Evolutionary conservation across 768 basidiomycete genomes (phyloP).

Genomic region (Collybia mongolica): DNA sequence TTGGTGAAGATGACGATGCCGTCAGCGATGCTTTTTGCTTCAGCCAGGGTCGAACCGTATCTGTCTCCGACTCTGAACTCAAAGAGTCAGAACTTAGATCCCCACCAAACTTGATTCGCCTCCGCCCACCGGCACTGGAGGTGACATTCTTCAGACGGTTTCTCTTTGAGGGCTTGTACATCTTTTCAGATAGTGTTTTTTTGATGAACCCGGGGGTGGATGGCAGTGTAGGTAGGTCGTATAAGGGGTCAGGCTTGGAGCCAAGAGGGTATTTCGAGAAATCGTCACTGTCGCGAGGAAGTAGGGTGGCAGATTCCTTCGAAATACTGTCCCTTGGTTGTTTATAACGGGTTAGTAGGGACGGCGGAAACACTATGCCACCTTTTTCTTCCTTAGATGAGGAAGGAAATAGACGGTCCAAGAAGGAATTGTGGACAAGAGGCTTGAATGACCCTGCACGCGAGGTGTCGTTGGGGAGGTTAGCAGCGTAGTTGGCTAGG

Average conservation of each 20-base stretch:
- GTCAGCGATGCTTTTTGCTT: constrained; percentile 16
- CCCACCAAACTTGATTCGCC: constrained; percentile 33
- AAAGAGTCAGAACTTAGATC: constrained; percentile 29
- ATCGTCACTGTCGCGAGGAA: constrained; percentile 6
- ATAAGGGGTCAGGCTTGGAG: neutral
- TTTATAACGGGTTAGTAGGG: constrained; percentile 7
- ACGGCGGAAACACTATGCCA: constrained; percentile 24
- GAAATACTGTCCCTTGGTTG: constrained; percentile 10
- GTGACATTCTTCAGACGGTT: constrained; percentile 1
- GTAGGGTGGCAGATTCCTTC: constrained; percentile 8
- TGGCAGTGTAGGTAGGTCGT: constrained; percentile 4
- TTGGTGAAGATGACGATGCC: constrained; percentile 12
- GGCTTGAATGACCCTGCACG: constrained; percentile 62
- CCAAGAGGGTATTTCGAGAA: neutral
- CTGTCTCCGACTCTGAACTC: constrained; percentile 20
- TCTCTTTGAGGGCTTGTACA: constrained; percentile 9
- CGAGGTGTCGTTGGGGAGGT: constrained; percentile 50
- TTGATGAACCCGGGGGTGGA: constrained; percentile 22
- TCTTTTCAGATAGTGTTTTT: constrained; percentile 18
- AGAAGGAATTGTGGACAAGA: constrained; percentile 39
- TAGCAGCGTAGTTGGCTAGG: constrained; percentile 54
- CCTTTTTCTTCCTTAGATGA: constrained; percentile 14
- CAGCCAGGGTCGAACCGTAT: constrained; percentile 14
- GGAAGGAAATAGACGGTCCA: constrained; percentile 44
- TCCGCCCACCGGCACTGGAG: constrained; percentile 15